phyloP scores from a whole-genome alignment of 2,329 filamentous ascomycete genomes.

The Aureobasidium sp. region DNA sequence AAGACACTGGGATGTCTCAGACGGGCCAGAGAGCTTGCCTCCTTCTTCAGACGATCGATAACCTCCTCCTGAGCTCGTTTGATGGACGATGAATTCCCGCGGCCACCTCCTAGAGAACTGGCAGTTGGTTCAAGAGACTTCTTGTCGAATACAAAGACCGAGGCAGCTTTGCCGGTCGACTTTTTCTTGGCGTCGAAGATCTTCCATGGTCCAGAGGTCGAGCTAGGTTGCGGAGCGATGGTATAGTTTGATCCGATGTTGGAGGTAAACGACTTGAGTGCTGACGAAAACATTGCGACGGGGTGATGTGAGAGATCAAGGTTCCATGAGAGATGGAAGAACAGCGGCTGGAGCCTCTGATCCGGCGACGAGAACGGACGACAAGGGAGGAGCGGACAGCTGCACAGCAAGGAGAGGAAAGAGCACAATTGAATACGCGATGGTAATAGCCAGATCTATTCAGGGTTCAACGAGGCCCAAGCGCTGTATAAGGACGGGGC shows the following conservation, averaged over 20 bases:
- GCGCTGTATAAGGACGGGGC: slow-evolving; percentile 3
- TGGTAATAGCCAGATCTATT: background rate
- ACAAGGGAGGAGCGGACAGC: background rate
- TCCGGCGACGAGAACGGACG: background rate
- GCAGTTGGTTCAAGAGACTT: slow-evolving; percentile 69
- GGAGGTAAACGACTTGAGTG: slow-evolving; percentile 86
- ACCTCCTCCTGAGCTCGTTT: slow-evolving; percentile 85
- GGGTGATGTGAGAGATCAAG: background rate
- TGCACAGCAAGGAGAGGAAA: background rate
- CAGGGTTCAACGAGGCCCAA: background rate
- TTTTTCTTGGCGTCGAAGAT: slow-evolving; percentile 98
- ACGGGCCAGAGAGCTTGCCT: slow-evolving; percentile 80
- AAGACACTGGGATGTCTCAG: slow-evolving; percentile 86
- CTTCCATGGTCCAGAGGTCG: slow-evolving; percentile 87
- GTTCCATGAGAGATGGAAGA: background rate
- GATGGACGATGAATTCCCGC: slow-evolving; percentile 59
- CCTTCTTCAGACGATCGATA: slow-evolving; percentile 81
- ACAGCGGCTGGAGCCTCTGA: background rate
- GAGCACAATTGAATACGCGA: background rate
- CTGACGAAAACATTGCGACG: slow-evolving; percentile 79
- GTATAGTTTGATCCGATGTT: slow-evolving; percentile 93
- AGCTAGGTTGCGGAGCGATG: slow-evolving; percentile 66
- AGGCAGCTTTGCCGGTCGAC: slow-evolving; percentile 79
- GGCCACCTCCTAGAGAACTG: slow-evolving; percentile 51
- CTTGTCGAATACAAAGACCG: slow-evolving; percentile 88